Evolutionary conservation across 441 rosid genomes (phyloP), one percentile per base, ranked within the genome.

Genomic region (Syzygium syzygioides): DNA sequence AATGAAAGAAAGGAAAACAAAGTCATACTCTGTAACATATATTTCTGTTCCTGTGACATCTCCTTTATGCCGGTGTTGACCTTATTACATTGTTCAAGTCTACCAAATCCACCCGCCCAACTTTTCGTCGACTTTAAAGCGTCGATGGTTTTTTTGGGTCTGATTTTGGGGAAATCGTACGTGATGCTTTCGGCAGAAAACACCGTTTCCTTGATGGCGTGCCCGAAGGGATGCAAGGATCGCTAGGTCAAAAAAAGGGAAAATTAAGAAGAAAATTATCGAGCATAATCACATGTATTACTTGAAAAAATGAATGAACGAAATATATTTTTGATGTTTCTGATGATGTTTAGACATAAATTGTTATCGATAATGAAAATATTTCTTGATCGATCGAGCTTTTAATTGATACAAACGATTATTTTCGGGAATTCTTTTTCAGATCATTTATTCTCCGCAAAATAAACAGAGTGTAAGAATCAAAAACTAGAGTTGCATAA

Each of bases 231-330:
- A 71, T 37, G 83, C 50, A 37, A 4, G 41, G 83, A 37, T 71
- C 83, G 26, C 25, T 37, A 71, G 83, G 15, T 71, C 52, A 3
- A 4, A 37, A 37, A 71, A 71, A 2, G 2, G 25, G 19, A 62
- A 26, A 37, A 0, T 34, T 19, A 3, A 32, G 0, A 34, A n/a
- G 17, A 20, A 37, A 20, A 9, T 0, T 37, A 0, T 11, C 23
- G 0, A 71, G 3, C 37, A 20, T 37, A 14, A 71, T 20, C 25
- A 6, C 6, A 10, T 71, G 9, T 1, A 18, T 37, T 0, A 0
- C 48, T 20, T 37, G 3, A 3, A 23, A 20, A 37, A 71, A 37
- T 20, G 14, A 71, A 71, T 37, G 14, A 37, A 13, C 1, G 0
- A 5, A 19, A 20, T 19, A 20, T 20, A 5, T 11, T 10, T 71